A percentile compares a stretch with the other conserved stretches of the same genome.
Conservation (phyloP, 2,329 filamentous ascomycete species). For the Claviceps capensis region DNA sequence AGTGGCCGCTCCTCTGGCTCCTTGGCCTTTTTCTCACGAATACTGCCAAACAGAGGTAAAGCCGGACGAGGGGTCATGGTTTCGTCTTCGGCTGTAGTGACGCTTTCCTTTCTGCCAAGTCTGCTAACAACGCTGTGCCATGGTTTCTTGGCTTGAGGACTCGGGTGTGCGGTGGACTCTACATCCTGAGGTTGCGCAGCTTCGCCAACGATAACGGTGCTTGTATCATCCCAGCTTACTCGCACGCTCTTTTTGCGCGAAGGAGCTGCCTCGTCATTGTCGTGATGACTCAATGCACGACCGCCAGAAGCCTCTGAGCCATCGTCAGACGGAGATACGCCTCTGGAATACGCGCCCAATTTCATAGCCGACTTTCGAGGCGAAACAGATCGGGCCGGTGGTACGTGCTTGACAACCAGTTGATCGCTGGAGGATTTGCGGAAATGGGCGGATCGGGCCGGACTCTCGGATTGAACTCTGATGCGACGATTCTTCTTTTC, state of each 20-base stretch:
- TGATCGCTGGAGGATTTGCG: constrained; percentile 37
- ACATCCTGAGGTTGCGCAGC: constrained; percentile 22
- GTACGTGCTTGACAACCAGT: constrained; percentile 49
- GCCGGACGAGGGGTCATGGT: constrained; percentile 63
- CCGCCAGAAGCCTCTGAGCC: constrained; percentile 28
- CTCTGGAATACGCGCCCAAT: constrained; percentile 38
- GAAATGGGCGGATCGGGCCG: constrained; percentile 56
- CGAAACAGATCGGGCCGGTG: constrained; percentile 56
- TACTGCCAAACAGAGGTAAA: constrained; percentile 61
- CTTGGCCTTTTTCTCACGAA: constrained; percentile 47
- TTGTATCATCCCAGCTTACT: constrained; percentile 67
- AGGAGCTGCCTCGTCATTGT: constrained; percentile 22
- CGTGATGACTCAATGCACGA: constrained; percentile 12
- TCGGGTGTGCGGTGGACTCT: constrained; percentile 25
- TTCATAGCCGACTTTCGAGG: constrained; percentile 70
- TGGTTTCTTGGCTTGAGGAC: constrained; percentile 25
- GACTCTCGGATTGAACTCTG: constrained; percentile 41
- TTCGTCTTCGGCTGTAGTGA: constrained; percentile 44
- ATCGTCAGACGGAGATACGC: constrained; percentile 36
- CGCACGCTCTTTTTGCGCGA: constrained; percentile 50
- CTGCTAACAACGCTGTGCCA: constrained; percentile 39
- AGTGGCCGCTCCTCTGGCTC: constrained; percentile 42
- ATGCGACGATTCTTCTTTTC: constrained; percentile 11
- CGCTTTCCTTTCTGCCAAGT: constrained; percentile 34
- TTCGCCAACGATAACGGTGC: constrained; percentile 39